These are phyloP conservation scores for Apophysomyces trapeziformis DNA, from an alignment of 371 early-diverging fungal species.

Conservation along the genomic window DNA sequence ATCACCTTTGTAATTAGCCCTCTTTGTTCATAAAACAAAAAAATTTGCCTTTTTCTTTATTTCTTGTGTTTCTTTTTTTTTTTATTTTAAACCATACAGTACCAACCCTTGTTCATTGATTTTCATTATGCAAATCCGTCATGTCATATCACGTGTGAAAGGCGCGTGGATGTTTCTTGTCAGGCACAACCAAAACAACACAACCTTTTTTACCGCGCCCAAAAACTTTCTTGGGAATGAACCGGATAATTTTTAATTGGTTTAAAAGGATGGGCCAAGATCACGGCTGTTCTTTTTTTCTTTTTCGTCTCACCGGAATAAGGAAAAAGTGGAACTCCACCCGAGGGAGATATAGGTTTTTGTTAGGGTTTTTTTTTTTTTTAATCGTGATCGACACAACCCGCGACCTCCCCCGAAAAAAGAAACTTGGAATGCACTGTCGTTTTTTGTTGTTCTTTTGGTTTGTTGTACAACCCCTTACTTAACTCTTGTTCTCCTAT, in stretches of 20 bases:
- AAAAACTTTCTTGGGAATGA: conserved; percentile 7
- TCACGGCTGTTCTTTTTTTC: background rate
- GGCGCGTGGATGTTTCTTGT: conserved; percentile 1
- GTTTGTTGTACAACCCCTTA: background rate
- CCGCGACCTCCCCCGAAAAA: background rate
- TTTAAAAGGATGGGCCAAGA: conserved; percentile 4
- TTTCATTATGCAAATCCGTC: background rate
- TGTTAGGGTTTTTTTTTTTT: background rate
- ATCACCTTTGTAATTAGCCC: conserved; percentile 1
- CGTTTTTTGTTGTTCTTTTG: background rate
- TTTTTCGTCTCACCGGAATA: conserved; percentile 3
- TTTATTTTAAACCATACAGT: too few relatives aligned
- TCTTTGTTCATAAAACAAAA: background rate
- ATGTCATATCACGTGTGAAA: conserved; percentile 7
- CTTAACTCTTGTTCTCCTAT: background rate
- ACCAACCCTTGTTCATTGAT: too few relatives aligned
- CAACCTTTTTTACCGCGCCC: background rate
- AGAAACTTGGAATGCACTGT: conserved; percentile 12
- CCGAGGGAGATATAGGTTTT: background rate
- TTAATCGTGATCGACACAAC: conserved; percentile 6
- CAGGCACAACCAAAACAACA: background rate
- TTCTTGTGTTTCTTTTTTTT: background rate
- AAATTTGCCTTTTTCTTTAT: background rate
- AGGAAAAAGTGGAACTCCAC: conserved; percentile 9
- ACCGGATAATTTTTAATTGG: background rate